These are phyloP conservation scores for Cryomyces minteri DNA, from an alignment of 495 filamentous ascomycete species.

Conservation along the genomic window DNA sequence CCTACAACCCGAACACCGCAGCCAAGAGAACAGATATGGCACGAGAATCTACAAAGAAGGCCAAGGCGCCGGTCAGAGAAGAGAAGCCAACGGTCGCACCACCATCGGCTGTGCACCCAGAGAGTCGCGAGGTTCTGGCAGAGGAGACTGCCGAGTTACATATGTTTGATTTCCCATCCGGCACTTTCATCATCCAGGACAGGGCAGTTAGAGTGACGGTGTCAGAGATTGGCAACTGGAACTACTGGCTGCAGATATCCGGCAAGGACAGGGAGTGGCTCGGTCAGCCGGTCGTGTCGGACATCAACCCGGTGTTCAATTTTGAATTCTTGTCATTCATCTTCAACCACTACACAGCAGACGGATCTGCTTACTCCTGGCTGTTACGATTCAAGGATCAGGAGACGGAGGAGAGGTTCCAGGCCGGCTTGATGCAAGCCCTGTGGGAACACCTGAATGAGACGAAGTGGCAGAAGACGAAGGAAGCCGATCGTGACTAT, in stretches of 20 bases:
- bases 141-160: constrained; percentile 73
- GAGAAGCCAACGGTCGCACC: constrained; percentile 33
- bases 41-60: constrained; percentile 5
- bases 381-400: constrained; percentile 79
- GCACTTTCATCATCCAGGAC: constrained; percentile 73
- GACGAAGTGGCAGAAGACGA: constrained; percentile 81
- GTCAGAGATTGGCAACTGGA: constrained; percentile 74
- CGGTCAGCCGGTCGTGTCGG: constrained; percentile 63
- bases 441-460: constrained; percentile 96
- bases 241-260: constrained; percentile 86
- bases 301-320: constrained; percentile 97
- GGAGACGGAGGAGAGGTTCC: constrained; percentile 64
- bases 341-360: constrained; percentile 84
- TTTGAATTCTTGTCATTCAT: constrained; percentile 97
- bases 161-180: constrained; percentile 74
- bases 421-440: constrained; percentile 85
- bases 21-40: constrained; percentile 3
- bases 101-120: constrained; percentile 42
- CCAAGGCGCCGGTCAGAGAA: constrained; percentile 2
- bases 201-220: constrained; percentile 55
- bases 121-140: constrained; percentile 50
- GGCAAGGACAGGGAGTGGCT: constrained; percentile 71
- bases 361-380: constrained; percentile 91
- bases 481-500: constrained; percentile 84
- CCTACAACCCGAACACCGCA: constrained; percentile 7